Conservation (phyloP, 2,329 filamentous ascomycete species). For the Curvularia sp. region DNA sequence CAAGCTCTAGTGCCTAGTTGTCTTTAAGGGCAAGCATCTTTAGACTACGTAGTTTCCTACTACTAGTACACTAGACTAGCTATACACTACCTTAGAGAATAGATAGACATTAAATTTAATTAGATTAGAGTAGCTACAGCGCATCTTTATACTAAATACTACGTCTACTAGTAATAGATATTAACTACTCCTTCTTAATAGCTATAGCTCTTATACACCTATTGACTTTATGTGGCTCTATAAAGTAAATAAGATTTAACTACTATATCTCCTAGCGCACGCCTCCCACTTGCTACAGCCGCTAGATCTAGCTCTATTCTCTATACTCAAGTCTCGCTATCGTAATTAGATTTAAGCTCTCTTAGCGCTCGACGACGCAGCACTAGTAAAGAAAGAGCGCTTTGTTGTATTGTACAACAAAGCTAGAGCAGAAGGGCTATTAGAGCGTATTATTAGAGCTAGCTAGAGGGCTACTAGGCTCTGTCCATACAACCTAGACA, state of each 20-base stretch:
- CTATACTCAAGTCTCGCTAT: constrained; percentile 5
- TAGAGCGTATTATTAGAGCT: too few relatives aligned
- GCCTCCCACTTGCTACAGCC: constrained; percentile 23
- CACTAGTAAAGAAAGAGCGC: constrained; percentile 23
- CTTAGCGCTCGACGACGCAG: constrained; percentile 16
- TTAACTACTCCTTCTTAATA: constrained; percentile 17
- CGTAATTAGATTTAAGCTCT: constrained; percentile 15
- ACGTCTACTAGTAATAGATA: too few relatives aligned
- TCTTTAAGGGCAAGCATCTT: constrained; percentile 29
- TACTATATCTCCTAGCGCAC: constrained; percentile 20
- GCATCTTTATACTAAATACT: too few relatives aligned
- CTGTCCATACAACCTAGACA: too few relatives aligned
- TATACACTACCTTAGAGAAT: constrained; percentile 22
- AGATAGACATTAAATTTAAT: constrained; percentile 22
- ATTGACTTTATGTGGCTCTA: constrained; percentile 13
- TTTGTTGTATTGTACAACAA: too few relatives aligned
- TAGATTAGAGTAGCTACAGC: constrained; percentile 11
- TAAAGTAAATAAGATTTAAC: constrained; percentile 6
- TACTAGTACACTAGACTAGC: constrained; percentile 15
- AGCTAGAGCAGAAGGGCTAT: too few relatives aligned
- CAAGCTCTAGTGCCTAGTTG: too few relatives aligned
- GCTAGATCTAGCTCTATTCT: constrained; percentile 17
- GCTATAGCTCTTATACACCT: constrained; percentile 16
- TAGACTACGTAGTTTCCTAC: constrained; percentile 23
- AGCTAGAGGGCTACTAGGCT: too few relatives aligned